Conservation (phyloP, 2,329 filamentous ascomycete genomes). For the Didymella exigua region DNA sequence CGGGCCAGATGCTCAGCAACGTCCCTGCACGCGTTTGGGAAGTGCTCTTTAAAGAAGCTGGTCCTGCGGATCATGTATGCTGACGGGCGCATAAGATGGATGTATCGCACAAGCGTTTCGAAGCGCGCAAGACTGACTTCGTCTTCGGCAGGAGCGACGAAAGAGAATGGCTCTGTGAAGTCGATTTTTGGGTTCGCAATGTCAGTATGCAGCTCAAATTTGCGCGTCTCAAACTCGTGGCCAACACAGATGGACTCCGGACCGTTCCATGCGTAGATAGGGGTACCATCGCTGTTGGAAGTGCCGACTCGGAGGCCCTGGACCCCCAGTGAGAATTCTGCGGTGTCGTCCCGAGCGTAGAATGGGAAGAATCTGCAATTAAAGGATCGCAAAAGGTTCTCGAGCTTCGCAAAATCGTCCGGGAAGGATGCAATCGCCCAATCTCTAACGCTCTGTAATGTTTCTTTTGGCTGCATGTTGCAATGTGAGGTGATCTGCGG, state of each 20-base stretch:
- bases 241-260: not conserved
- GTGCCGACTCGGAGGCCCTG: not conserved
- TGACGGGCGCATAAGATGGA: not conserved
- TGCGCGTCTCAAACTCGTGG: not conserved
- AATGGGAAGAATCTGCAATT: not conserved
- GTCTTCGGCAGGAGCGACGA: not conserved
- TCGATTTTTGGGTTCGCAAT: not conserved
- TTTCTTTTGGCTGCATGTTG: not conserved
- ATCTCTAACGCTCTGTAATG: not conserved
- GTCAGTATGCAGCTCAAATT: not conserved
- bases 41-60: not conserved
- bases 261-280: not conserved
- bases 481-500: not conserved
- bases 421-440: not conserved
- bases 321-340: not conserved
- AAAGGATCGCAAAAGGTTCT: not conserved
- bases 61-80: not conserved
- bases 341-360: not conserved
- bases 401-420: not conserved
- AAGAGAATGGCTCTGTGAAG: not conserved
- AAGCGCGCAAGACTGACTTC: not conserved
- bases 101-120: not conserved
- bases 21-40: not conserved
- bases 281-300: not conserved
- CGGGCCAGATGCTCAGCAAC: not conserved